Evolutionary conservation across 345 rosid genomes (phyloP).

Genomic region (Sonneratia caseolaris): DNA sequence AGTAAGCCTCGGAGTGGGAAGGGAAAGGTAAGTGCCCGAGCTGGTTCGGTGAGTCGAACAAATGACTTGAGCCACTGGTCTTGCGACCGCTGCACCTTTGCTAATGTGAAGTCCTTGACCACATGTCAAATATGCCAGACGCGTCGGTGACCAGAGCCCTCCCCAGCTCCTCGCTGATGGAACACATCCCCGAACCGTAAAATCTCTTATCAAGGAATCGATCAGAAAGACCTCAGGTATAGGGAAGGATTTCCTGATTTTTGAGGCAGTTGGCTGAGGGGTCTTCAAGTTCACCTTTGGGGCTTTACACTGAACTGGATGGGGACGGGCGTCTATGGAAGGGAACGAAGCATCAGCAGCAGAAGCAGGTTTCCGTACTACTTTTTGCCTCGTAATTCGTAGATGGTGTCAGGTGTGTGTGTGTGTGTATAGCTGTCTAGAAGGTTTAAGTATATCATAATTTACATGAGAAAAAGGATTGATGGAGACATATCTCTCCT

Average conservation of each 20-base stretch:
- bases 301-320: too few species aligned
- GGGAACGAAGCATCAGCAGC: background rate
- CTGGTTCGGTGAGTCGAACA: slow-evolving; percentile 37
- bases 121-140: slow-evolving; percentile 17
- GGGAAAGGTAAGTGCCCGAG: slow-evolving; percentile 38
- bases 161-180: background rate
- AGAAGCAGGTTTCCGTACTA: background rate
- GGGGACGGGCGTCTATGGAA: background rate
- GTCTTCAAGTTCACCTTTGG: too few species aligned
- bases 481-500: too few species aligned
- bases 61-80: slow-evolving; percentile 27
- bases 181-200: background rate
- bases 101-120: slow-evolving; percentile 11
- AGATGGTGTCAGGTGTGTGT: background rate
- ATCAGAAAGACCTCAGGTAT: background rate
- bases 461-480: background rate
- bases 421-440: background rate
- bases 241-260: too few species aligned
- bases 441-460: background rate
- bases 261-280: too few species aligned
- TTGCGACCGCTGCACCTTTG: slow-evolving; percentile 13
- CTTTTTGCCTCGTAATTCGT: background rate
- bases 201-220: background rate
- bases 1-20: slow-evolving; percentile 31
- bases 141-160: slow-evolving; percentile 3